Base-by-base conservation (phyloP, 129 eudicot species). In the Helichrysum umbraculigerum region DNA sequence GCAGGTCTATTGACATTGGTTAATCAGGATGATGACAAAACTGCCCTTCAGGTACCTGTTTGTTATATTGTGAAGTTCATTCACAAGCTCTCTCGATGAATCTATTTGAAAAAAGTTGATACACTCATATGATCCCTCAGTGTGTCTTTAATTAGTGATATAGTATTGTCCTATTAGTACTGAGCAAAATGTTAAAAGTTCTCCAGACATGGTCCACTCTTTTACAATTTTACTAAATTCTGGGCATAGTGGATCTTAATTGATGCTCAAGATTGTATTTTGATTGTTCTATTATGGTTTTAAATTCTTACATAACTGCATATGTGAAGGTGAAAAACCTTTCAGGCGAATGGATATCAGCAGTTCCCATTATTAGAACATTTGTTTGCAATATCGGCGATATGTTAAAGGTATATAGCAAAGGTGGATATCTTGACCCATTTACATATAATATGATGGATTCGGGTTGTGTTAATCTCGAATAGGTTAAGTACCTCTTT, bases 341-440 rank as follows among this genome's bases (percentile, higher is more conserved):
- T 39, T 89, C 92, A 51, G 97, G 97, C 12, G 97, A 94, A 66
- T 94, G 99, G 99, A 94, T 94, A 84, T 91, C 96, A 78, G 97
- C 99, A 19, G 87, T 74, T 60, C 93, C 97, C 11, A 80, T 94
- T 62, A 93, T 93, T 15, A 97, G 99, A 70, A 89, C 99, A 71
- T 94, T 91, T 72, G 99, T 94, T 52, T 94, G 99, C 89, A 94
- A 94, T 59, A 94, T 91, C 6, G 97, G 96, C 7, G 97, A 94
- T 79, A 94, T 94, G 99, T 83, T 94, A 16, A 94, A 94, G 99
- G 99, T 94, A 64, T 59, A 32, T 35, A 66, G 30, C 57, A 44
- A 44, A 44, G 52, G 52, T 12, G 52, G 52, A 17, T 44, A 44
- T 44, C 15, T 10, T 2, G 52, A 44, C 52, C 52, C 52, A 44